Conservation (phyloP, 1,284 basidiomycete species). For the Cryptococcus sp. region DNA sequence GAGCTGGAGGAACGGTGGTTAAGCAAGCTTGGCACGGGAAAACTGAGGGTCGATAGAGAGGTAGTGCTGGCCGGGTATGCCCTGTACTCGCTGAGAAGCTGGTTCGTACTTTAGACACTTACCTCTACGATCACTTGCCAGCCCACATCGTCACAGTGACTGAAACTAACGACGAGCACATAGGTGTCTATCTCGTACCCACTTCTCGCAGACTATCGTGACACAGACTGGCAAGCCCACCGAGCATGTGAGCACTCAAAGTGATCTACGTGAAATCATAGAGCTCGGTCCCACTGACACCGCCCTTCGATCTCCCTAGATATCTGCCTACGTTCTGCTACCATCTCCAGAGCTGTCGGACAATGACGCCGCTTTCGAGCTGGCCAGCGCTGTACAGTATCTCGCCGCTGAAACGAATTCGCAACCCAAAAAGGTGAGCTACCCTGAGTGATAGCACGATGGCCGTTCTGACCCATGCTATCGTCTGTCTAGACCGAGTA, state of each 20-base stretch:
- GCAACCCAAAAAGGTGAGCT: conserved; percentile 27
- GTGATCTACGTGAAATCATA: conserved; percentile 1
- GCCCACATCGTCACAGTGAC: neutral
- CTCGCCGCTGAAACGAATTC: conserved; percentile 36
- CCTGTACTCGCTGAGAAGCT: conserved; percentile 43
- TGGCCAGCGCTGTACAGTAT: conserved; percentile 30
- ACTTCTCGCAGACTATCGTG: conserved; percentile 47
- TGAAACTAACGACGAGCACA: too few relatives aligned
- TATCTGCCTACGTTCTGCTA: conserved; percentile 44
- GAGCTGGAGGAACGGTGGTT: conserved; percentile 48
- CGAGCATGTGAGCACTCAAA: conserved; percentile 29
- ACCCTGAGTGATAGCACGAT: neutral
- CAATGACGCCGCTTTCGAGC: conserved; percentile 27
- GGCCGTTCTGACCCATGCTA: neutral
- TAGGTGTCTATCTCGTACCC: conserved; percentile 47
- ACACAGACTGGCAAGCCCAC: conserved; percentile 48
- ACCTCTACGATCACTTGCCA: neutral
- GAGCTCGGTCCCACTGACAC: neutral
- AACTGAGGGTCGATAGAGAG: conserved; percentile 40
- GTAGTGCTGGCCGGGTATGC: conserved; percentile 42
- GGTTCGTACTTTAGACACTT: conserved; percentile 29
- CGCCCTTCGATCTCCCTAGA: conserved; percentile 19
- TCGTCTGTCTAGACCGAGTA: conserved; percentile 32
- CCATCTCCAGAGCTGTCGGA: conserved; percentile 31
- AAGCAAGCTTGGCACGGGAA: conserved; percentile 26